Base-by-base conservation (phyloP, 306 rosid species). In the Vigna angularis region DNA sequence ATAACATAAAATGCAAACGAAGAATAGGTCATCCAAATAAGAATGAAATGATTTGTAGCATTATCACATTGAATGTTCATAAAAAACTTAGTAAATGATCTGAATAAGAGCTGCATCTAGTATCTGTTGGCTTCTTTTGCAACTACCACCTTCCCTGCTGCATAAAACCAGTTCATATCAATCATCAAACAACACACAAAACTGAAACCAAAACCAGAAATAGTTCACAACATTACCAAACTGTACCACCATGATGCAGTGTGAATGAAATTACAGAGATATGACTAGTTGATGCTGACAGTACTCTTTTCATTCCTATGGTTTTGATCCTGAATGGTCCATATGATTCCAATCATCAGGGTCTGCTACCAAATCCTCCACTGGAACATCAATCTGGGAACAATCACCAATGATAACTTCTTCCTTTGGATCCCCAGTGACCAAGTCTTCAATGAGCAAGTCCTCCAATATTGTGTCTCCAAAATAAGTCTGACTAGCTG, bases 321-420 rank as follows among this genome's bases (percentile, higher is more conserved):
- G 84, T 74, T 66, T 79, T 15, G 87, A 67, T 65, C 71, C 84
- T 66, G 79, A 88, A 85, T 66, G 84, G 50, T 82, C 90, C 92
- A 87, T 66, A 70, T 93, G 93, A 81, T 88, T 74, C 95, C 97
- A 90, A 2, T 88, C 89, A 11, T 18, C 69, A 3, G 85, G 73
- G 17, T 83, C 61, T 9, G 74, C 81, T 36, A 65, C 74, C 80
- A 86, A 69, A 48, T 85, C 88, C 69, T 90, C 94, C 55, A 76
- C 83, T 30, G 83, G 84, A 22, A 75, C 79, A 77, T 89, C 91
- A 13, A 72, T 44, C 48, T 75, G 85, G 7, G 88, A 74, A 36
- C 76, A 77, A 30, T 83, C 79, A 9, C 85, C 91, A n/a, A 81
- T 26, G 26, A 47, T n/a, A 14, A 22, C 58, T 73, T 84, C 91